phyloP scores from a whole-genome alignment of 441 rosid genomes.

The Arabidopsis lyrata region DNA sequence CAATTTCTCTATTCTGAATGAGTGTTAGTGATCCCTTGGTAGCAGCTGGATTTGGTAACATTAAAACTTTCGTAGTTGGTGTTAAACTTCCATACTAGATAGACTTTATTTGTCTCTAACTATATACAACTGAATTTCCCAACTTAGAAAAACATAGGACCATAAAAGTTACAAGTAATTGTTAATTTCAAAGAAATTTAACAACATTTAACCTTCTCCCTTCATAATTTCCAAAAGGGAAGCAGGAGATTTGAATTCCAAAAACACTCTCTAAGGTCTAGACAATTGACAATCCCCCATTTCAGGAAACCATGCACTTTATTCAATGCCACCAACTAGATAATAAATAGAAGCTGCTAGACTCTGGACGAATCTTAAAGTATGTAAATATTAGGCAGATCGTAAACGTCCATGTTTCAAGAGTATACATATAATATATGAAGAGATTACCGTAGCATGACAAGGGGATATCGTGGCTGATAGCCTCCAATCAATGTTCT shows the following conservation, averaged over 20 bases:
- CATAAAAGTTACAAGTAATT: constrained; percentile 18
- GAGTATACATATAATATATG: constrained; percentile 32
- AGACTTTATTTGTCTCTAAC: neutral
- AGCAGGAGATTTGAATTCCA: constrained; percentile 7
- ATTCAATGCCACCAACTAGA: constrained; percentile 26
- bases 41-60: constrained; percentile 21
- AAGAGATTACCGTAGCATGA: constrained; percentile 87
- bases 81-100: neutral
- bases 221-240: constrained; percentile 22
- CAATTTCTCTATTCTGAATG: neutral
- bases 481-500: constrained; percentile 95
- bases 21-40: constrained; percentile 18
- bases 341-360: constrained; percentile 28
- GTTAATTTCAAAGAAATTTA: neutral
- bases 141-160: constrained; percentile 19
- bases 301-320: constrained; percentile 25
- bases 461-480: constrained; percentile 98
- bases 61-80: constrained; percentile 5
- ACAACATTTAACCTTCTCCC: constrained; percentile 7
- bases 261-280: constrained; percentile 19
- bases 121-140: constrained; percentile 11
- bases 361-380: constrained; percentile 21
- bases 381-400: constrained; percentile 27
- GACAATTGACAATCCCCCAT: constrained; percentile 16
- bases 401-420: constrained; percentile 9